phyloP scores from a whole-genome alignment of 2,329 filamentous ascomycete species.

The Alternaria ethzedia region DNA sequence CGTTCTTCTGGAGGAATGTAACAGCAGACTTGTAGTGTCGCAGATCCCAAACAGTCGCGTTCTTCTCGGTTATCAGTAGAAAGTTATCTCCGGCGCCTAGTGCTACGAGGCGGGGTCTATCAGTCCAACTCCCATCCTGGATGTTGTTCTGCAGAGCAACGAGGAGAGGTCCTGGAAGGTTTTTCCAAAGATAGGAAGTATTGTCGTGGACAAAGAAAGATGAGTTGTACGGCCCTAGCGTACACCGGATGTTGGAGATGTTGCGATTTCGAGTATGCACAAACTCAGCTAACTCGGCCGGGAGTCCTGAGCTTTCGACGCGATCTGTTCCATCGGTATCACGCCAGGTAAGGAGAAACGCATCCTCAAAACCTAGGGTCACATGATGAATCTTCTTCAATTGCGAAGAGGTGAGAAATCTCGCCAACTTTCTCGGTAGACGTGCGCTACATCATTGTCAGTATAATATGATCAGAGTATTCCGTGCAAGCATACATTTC shows the following conservation, averaged over 20 bases:
- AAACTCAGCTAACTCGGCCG: slow-evolving; percentile 34
- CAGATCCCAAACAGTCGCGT: slow-evolving; percentile 40
- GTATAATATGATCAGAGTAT: not conserved
- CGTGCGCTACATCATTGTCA: slow-evolving; percentile 24
- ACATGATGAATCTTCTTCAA: slow-evolving; percentile 38
- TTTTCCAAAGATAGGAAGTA: slow-evolving; percentile 40
- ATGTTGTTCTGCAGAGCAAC: slow-evolving; percentile 35
- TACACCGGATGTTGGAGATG: slow-evolving; percentile 36
- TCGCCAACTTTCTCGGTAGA: slow-evolving; percentile 34
- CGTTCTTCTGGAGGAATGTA: slow-evolving; percentile 24
- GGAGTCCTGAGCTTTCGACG: slow-evolving; percentile 35
- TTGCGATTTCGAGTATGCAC: slow-evolving; percentile 32
- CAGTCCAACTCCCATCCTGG: slow-evolving; percentile 36
- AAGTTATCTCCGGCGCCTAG: slow-evolving; percentile 40
- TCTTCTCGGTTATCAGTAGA: slow-evolving; percentile 38
- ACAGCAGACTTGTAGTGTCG: slow-evolving; percentile 27
- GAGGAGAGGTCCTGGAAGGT: slow-evolving; percentile 34
- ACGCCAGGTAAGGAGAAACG: slow-evolving; percentile 44
- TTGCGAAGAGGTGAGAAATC: slow-evolving; percentile 31
- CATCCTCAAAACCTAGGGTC: slow-evolving; percentile 41
- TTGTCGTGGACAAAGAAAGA: slow-evolving; percentile 43
- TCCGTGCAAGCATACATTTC: slow-evolving; percentile 30
- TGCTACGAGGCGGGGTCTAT: slow-evolving; percentile 40
- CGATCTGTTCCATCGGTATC: slow-evolving; percentile 31
- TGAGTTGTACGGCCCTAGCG: slow-evolving; percentile 40